Base-by-base conservation (phyloP, 805 yeast genomes). In the Brettanomyces nanus region DNA sequence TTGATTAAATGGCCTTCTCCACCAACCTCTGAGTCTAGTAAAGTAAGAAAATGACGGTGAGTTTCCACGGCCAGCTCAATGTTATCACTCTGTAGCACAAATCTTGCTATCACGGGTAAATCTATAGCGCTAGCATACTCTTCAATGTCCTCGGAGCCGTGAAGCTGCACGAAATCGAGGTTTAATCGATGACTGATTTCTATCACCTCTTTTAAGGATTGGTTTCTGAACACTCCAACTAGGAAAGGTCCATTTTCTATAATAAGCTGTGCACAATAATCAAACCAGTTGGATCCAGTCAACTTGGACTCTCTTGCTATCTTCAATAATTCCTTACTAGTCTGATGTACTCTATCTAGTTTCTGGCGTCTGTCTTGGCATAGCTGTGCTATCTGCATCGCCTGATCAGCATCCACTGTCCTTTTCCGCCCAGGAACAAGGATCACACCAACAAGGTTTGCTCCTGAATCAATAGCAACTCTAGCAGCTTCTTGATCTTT, bases 211-310 rank as follows among this genome's bases (percentile, higher is more conserved):
- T 72, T 78, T 3, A 81, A 50, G 0, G 80, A 51, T 57, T 89
- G 97, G 55, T 92, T 85, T 42, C 89, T 67, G 62, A 90, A 86
- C 3, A 90, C 98, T 1, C 97, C 98, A 2, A 87, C 96, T 2
- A 83, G 57, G 46, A 66, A 74, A 0, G 92, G 92, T 0, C 87
- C 85, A 31, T 63, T 55, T 18, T 40, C 45, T 9, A 35, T 35
- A 5, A 66, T 42, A 14, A 45, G 38, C 4, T 51, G 36, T 4
- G 52, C 39, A n/a, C 56, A 51, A 4, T 50, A 42, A 21, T 48
- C 47, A 38, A 67, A 64, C 49, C 68, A 65, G 3, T 55, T 61
- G 28, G 62, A 58, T 1, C 52, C 53, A 3, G 32, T n/a, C 36
- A 46, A 13, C 37, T 43, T 19, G 28, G 37, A 34, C 5, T 33